A percentile compares a stretch with the other conserved stretches of the same genome.
These are phyloP conservation scores for Berberis thunbergii DNA, from an alignment of 164 flowering plant species.

Conservation along the genomic window DNA sequence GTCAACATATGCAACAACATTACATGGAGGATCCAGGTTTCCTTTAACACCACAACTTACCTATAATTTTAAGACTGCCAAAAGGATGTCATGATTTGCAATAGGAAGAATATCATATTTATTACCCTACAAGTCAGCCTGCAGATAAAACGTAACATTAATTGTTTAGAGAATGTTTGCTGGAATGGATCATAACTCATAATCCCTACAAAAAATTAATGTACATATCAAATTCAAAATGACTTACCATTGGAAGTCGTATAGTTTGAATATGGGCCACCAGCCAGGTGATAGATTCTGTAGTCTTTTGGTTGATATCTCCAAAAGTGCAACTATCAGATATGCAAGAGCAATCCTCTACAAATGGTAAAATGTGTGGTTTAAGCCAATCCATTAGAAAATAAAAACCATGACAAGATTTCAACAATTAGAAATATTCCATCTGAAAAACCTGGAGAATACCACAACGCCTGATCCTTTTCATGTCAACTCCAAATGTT, in stretches of 20 bases:
- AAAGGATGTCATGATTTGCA: background rate
- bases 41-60: conserved; percentile 67
- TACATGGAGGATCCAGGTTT: conserved; percentile 76
- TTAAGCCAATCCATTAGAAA: conserved; percentile 3
- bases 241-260: conserved; percentile 65
- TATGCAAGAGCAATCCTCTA: conserved; percentile 89
- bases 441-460: conserved; percentile 69
- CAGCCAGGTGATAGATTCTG: conserved; percentile 22
- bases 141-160: conserved; percentile 9
- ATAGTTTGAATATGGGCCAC: conserved; percentile 46
- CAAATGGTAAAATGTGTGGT: conserved; percentile 9
- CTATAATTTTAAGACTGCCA: conserved; percentile 20
- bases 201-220: too few relatives aligned
- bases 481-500: conserved; percentile 83
- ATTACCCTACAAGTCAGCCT: conserved; percentile 43
- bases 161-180: background rate
- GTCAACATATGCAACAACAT: conserved; percentile 80
- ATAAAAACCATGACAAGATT: background rate
- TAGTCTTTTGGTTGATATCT: conserved; percentile 38
- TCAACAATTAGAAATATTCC: background rate
- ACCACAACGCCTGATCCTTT: conserved; percentile 66
- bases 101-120: background rate
- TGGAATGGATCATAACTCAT: too few relatives aligned
- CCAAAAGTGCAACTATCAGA: conserved; percentile 58
- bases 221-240: background rate